Evolutionary conservation across 495 filamentous ascomycete genomes (phyloP).

Genomic region (Daldinia grandis): DNA sequence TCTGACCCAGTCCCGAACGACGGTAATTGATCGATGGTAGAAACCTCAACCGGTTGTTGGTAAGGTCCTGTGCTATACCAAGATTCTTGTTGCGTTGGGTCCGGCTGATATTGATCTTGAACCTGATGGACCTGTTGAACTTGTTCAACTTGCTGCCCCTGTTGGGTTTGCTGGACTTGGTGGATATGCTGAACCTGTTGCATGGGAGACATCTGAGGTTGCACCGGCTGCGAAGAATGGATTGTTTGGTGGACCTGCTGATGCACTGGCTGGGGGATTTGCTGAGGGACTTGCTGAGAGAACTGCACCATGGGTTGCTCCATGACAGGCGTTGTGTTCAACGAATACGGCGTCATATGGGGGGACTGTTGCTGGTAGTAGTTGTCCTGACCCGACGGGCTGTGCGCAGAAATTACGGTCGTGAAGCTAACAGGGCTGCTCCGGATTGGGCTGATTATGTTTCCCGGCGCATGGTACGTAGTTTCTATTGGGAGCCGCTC

Average conservation of each 20-base stretch:
- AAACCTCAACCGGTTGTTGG: conserved; percentile 55
- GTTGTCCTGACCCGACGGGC: conserved; percentile 54
- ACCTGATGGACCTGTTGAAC: background rate
- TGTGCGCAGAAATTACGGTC: conserved; percentile 52
- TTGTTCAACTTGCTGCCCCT: background rate
- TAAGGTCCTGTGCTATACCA: conserved; percentile 57
- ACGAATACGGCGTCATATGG: conserved; percentile 51
- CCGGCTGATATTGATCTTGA: conserved; percentile 9
- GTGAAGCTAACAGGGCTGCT: conserved; percentile 63
- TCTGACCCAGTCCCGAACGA: conserved; percentile 47
- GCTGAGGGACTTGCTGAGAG: conserved; percentile 40
- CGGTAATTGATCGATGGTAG: conserved; percentile 50
- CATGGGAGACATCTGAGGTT: conserved; percentile 30
- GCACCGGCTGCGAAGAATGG: conserved; percentile 39
- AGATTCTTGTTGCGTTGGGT: conserved; percentile 44
- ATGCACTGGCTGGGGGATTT: conserved; percentile 44
- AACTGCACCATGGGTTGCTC: conserved; percentile 47
- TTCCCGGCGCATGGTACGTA: conserved; percentile 48
- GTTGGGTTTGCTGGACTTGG: conserved; percentile 20
- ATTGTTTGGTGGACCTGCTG: conserved; percentile 40
- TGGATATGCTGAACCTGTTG: conserved; percentile 9
- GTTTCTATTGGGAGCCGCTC: conserved; percentile 55
- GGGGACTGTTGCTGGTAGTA: conserved; percentile 58
- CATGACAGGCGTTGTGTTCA: conserved; percentile 50
- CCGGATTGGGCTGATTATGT: conserved; percentile 51